A percentile compares a stretch with the other conserved stretches of the same genome.
phyloP scores from a whole-genome alignment of 2,329 filamentous ascomycete genomes.

The Sporothrix pseudoabietina region DNA sequence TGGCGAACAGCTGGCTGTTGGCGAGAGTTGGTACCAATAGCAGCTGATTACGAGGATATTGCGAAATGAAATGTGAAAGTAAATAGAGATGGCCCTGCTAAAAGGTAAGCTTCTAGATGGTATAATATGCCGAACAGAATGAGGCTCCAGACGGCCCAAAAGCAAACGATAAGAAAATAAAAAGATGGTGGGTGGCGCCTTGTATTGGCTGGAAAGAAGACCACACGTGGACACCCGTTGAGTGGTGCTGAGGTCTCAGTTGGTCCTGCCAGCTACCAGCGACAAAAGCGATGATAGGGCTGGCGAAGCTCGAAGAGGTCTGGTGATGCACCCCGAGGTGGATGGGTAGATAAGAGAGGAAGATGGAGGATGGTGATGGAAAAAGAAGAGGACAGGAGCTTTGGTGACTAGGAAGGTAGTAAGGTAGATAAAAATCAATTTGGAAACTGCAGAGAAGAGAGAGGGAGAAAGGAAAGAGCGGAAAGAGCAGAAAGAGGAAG shows the following conservation, averaged over 20 bases:
- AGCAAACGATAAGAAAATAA: neutral
- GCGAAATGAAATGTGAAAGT: neutral
- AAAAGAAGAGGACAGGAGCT: neutral
- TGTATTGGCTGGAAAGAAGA: neutral
- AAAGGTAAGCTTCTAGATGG: neutral
- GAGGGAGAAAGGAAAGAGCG: neutral
- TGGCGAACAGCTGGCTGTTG: neutral
- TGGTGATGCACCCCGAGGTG: neutral
- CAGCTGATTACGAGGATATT: neutral
- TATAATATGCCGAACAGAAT: neutral
- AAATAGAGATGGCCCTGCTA: neutral
- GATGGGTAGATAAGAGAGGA: neutral
- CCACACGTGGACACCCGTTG: constrained; percentile 19
- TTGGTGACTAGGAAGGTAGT: neutral
- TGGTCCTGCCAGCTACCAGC: neutral
- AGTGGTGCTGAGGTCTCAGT: constrained; percentile 16
- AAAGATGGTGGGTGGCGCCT: neutral
- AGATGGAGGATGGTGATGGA: neutral
- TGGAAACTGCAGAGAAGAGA: neutral
- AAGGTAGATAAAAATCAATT: neutral
- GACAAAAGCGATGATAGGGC: neutral
- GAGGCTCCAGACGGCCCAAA: neutral
- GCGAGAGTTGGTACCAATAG: neutral
- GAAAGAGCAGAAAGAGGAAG: neutral
- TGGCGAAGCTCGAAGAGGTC: neutral